Evolutionary conservation across 345 rosid species (phyloP), one percentile per base, ranked within the genome.

Genomic region (Durio zibethinus): DNA sequence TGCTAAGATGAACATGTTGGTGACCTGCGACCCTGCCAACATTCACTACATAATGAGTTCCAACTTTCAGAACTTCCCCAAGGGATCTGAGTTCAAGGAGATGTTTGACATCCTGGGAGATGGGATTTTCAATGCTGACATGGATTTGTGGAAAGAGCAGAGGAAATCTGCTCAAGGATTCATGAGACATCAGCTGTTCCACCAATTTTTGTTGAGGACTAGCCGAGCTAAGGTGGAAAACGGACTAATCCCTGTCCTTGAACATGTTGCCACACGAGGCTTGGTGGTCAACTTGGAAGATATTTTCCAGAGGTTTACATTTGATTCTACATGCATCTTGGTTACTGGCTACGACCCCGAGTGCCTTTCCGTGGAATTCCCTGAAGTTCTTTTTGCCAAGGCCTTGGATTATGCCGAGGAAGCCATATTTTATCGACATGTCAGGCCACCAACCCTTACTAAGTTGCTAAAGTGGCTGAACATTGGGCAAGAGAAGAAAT

Each of bases 31-130:
- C 74, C 94, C 91, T 0, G 83, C 87, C 65, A 87, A 88, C 76
- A 75, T 89, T 20, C 91, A 86, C 65, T 75, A 92, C 79, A 78
- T 92, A 6, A 81, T 90, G 88, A 90, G 89, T 74, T 77, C 88
- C 53, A 90, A 87, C 78, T 92, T 87, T 63, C 14, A 68, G 0
- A 89, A 89, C 67, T 92, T 77, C 75, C 94, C 89, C 0, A 90
- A 89, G 82, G 94, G 93, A 2, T 18, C 82, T 1, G 84, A 86
- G 7, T 90, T 84, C 83, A 85, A 74, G 80, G 77, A 84, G 78
- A 77, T 86, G 0, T 89, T 89, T 23, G 89, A 90, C 23, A 73
- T 86, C 47, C 74, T 90, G 61, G 93, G 93, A 20, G 84, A 88
- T 57, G 93, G 93, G 43, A 85, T 91, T 76, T 86, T 88, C 78